Evolutionary conservation across 371 early-diverging fungal species (phyloP).

Genomic region (Actinomucor elegans): DNA sequence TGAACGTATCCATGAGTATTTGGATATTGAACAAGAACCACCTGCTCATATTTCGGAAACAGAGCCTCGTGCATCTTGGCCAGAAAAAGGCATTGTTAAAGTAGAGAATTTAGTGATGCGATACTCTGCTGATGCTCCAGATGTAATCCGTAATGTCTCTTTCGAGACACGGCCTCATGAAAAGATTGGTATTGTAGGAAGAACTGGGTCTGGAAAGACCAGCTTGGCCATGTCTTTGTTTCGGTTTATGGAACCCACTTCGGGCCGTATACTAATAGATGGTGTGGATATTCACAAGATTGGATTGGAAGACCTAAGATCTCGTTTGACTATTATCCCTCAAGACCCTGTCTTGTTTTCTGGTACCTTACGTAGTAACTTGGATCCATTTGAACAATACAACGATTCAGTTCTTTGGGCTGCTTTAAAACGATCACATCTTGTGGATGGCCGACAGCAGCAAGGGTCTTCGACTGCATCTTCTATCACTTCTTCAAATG

Average conservation of each 20-base stretch:
- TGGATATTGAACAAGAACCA: constrained; percentile 71
- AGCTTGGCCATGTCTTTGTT: constrained; percentile 72
- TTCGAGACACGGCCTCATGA: constrained; percentile 57
- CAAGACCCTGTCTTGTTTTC: constrained; percentile 78
- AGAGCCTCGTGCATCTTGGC: constrained; percentile 69
- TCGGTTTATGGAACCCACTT: constrained; percentile 68
- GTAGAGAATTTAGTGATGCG: constrained; percentile 64
- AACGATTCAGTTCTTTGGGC: constrained; percentile 81
- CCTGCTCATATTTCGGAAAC: constrained; percentile 45
- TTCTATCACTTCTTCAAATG: too few relatives aligned
- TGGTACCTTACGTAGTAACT: constrained; percentile 78
- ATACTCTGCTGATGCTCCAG: constrained; percentile 67
- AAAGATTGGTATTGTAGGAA: constrained; percentile 69
- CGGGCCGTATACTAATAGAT: constrained; percentile 68
- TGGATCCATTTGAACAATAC: constrained; percentile 74
- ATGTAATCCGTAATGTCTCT: constrained; percentile 70
- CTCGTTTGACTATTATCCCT: constrained; percentile 69
- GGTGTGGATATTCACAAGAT: constrained; percentile 69
- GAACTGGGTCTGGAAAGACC: constrained; percentile 64
- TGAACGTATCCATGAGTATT: constrained; percentile 82
- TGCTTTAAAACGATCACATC: constrained; percentile 62
- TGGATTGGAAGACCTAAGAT: constrained; percentile 66
- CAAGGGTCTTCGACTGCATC: not conserved
- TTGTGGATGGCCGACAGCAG: constrained; percentile 48
- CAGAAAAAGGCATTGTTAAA: constrained; percentile 64